Percentiles rank a stretch among this genome's conserved stretches.
These are phyloP conservation scores for Rhizopus stolonifer DNA, from an alignment of 371 early-diverging fungal species.

Conservation along the genomic window DNA sequence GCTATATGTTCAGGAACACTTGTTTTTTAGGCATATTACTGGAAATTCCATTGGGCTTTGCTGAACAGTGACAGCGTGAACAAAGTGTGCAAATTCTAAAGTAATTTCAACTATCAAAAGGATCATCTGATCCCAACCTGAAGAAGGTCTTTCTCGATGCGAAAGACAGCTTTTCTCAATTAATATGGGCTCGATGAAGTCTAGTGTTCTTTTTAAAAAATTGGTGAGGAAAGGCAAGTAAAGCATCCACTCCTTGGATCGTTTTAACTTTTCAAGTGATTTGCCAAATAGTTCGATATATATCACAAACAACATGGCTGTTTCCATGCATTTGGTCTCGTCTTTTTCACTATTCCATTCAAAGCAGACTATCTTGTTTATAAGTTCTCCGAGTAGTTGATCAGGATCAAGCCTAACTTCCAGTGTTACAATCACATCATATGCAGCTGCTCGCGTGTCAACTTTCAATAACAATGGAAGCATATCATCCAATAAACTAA, in stretches of 20 bases:
- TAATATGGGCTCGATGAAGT: constrained; percentile 3
- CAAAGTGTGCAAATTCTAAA: constrained; percentile 22
- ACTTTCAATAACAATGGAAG: background rate
- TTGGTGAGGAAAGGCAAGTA: constrained; percentile 22
- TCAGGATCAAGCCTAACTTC: constrained; percentile 13
- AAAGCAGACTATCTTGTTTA: constrained; percentile 17
- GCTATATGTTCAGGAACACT: no score
- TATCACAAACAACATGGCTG: background rate
- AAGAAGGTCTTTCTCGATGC: background rate
- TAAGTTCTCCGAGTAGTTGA: constrained; percentile 9
- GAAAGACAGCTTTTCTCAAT: background rate
- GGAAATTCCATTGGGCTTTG: constrained; percentile 2
- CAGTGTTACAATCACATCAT: background rate
- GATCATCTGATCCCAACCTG: constrained; percentile 9
- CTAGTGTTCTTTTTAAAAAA: constrained; percentile 1
- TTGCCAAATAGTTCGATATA: constrained; percentile 18
- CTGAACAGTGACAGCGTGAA: constrained; percentile 10
- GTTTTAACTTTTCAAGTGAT: constrained; percentile 14
- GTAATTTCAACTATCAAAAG: background rate
- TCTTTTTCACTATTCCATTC: background rate
- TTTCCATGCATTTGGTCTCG: background rate
- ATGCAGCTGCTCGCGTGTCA: background rate
- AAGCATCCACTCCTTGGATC: constrained; percentile 24
- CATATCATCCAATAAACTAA: background rate
- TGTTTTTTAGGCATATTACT: constrained; percentile 11